Evolutionary conservation across 805 yeast genomes (phyloP), one percentile per base, ranked within the genome.

Genomic region (Barnettozyma sucrosica): DNA sequence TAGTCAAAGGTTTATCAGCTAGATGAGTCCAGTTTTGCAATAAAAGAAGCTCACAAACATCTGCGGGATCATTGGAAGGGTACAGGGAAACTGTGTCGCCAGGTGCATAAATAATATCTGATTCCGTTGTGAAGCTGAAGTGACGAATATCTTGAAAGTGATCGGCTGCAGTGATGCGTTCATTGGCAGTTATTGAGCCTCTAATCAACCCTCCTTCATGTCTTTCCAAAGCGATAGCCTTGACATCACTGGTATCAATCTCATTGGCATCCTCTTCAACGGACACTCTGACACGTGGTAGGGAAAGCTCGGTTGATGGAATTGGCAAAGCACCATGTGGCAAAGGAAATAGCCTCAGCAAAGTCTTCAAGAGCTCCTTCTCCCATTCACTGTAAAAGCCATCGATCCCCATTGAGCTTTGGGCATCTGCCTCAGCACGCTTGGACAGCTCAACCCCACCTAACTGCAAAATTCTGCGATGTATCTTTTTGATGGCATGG

Each of bases 61-160:
- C 79, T 0, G 58, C 64, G 7, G 75, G 71, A 41, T 79, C 77
- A 59, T 93, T 93, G 13, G 75, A 66, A 0, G 99, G 96, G 58
- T 83, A 88, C 18, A 93, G 58, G 0, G 85, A 79, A 0, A 85
- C 66, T 0, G 95, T 80, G 59, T 93, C 98, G 5, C 98, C 98
- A 1, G 97, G 90, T 2, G 56, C 47, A 55, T 77, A 86, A 2
- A 50, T 13, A 71, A 57, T 1, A 57, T 61, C 5, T 49, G 47
- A 1, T 45, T 49, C 44, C 3, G 50, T 37, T 3, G 46, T 41
- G 20, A 55, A 32, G 25, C 47, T 51, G 13, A 89, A 63, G 46
- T 76, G 79, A 34, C 97, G 72, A 2, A 92, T 95, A 62, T 93
- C 98, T 64, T 93, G 98, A 66, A 88, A 89, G 67, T 93, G 98